Base-by-base conservation (phyloP, 2,329 filamentous ascomycete genomes). In the Clonostachys sp. region DNA sequence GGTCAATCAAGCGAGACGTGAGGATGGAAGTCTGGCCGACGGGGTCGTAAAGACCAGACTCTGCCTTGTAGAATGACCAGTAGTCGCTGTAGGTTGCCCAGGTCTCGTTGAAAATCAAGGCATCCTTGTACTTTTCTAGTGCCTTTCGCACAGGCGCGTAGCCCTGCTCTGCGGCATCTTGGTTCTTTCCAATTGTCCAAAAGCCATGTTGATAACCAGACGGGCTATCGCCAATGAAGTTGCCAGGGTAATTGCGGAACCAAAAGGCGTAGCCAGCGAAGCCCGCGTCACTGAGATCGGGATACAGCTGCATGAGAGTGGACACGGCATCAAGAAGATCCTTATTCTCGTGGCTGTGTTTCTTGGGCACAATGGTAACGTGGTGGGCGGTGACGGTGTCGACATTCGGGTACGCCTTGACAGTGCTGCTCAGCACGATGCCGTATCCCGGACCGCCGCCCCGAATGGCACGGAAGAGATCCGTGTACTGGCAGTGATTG, bases 381-480 rank as follows among this genome's bases (percentile, higher is more conserved):
- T 44, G 45, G 35, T 62, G 57, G 16, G 55, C 51, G 1, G 58
- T 53, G 45, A 59, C 50, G 41, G 55, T 44, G 39, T 56, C 48
- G 44, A 52, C 55, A 42, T 60, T 57, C 8, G 70, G 68, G 47
- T 66, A 65, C 2, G 63, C 70, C 41, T 69, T 71, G 35, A 75
- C 51, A 1, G 65, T 71, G 36, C 64, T 64, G 12, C 61, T 66
- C 5, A 65, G 62, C 4, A 66, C 63, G 20, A 67, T 59, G 6
- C 63, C 66, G 45, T 62, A 64, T 6, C 66, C 63, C 5, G 50
- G 53, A 0, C 68, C 68, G 3, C 70, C 71, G 1, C 70, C 71
- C 1, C 65, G 55, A 14, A 73, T 56, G 4, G 71, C 69, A 40
- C 63, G 52, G 59, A 66, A 70, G 3, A 71, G 56, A n/a, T 66